Percentiles rank a stretch among this genome's conserved stretches.
These are phyloP conservation scores for Dacryopinax primogenitus DNA, from an alignment of 768 basidiomycete genomes.

Conservation along the genomic window DNA sequence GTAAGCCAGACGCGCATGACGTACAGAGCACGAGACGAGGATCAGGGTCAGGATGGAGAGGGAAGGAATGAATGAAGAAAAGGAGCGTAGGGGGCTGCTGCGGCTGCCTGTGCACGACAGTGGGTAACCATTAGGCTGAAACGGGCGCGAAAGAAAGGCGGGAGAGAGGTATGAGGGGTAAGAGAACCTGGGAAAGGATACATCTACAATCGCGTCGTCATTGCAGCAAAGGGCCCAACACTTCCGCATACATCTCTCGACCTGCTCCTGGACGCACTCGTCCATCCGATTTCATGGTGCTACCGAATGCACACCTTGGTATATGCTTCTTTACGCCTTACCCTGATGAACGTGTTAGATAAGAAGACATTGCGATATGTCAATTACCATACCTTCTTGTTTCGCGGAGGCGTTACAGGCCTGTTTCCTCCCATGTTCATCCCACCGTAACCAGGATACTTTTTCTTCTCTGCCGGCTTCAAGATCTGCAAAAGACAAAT, in stretches of 20 bases:
- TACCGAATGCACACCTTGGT: background rate
- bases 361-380: background rate
- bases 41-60: background rate
- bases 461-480: conserved; percentile 99
- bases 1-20: conserved; percentile 3
- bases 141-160: background rate
- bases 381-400: background rate
- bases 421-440: background rate
- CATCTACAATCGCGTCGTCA: background rate
- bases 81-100: conserved; percentile 1
- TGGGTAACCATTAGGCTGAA: background rate
- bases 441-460: conserved; percentile 27
- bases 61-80: background rate
- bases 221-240: background rate
- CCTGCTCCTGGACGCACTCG: background rate
- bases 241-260: background rate
- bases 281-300: background rate
- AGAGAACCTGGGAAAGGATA: background rate
- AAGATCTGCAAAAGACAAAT: conserved; percentile 50
- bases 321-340: conserved; percentile 1
- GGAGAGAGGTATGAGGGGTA: background rate
- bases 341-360: background rate
- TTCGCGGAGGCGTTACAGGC: conserved; percentile 1
- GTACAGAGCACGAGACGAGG: conserved; percentile 4
- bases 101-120: background rate